Percentiles rank a stretch among this genome's conserved stretches.
These are phyloP conservation scores for Malus sylvestris DNA, from an alignment of 306 rosid species.

Conservation along the genomic window DNA sequence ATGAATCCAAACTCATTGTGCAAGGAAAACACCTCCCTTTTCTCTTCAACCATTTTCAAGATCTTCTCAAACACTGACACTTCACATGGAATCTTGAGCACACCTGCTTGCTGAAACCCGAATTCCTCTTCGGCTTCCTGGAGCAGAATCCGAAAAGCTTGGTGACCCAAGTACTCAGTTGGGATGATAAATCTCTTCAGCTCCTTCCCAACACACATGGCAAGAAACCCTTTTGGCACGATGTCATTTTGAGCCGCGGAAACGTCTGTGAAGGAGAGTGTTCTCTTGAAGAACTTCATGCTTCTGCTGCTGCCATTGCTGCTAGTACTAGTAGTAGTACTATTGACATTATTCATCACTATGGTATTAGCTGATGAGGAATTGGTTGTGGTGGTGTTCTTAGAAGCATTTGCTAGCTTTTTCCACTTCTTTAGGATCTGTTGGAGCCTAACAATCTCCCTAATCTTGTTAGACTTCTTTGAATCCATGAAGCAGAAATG, in stretches of 20 bases:
- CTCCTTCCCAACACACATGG: slow-evolving; percentile 76
- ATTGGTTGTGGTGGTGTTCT: slow-evolving; percentile 2
- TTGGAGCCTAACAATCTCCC: slow-evolving; percentile 86
- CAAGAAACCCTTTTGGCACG: slow-evolving; percentile 81
- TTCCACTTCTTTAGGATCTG: slow-evolving; percentile 96
- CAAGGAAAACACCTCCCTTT: slow-evolving; percentile 30
- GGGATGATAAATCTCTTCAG: slow-evolving; percentile 71
- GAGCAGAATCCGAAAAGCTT: slow-evolving; percentile 48
- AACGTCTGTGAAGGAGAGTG: slow-evolving; percentile 54
- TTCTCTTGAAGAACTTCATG: slow-evolving; percentile 67
- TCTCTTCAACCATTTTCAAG: slow-evolving; percentile 45
- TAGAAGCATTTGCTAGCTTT: slow-evolving; percentile 67
- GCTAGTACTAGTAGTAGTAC: background rate
- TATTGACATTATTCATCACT: background rate
- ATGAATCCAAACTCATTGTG: slow-evolving; percentile 16
- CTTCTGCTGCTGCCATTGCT: slow-evolving; percentile 28
- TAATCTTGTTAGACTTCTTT: slow-evolving; percentile 86
- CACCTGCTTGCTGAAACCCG: slow-evolving; percentile 74
- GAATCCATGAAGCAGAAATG: slow-evolving; percentile 44
- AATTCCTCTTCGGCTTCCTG: slow-evolving; percentile 65
- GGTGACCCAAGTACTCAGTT: slow-evolving; percentile 54
- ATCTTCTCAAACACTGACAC: slow-evolving; percentile 47
- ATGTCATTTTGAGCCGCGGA: slow-evolving; percentile 14
- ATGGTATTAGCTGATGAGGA: background rate
- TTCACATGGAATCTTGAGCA: slow-evolving; percentile 63